Evolutionary conservation across 257 asterid genomes (phyloP), one percentile per base, ranked within the genome.

Genomic region (Misopates orontium): DNA sequence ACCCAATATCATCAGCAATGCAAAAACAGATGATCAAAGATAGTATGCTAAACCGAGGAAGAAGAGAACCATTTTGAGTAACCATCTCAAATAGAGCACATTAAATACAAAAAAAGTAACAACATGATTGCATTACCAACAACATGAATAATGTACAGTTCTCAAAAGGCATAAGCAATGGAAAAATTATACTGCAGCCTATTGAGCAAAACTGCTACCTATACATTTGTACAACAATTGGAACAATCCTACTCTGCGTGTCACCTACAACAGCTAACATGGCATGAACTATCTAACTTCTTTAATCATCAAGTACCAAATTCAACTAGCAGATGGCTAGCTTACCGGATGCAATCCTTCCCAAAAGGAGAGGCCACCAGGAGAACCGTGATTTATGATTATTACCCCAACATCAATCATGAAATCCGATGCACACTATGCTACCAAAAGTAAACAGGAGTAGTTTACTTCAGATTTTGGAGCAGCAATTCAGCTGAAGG

Each of bases 401-500:
- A 42, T 21, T 40, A n/a, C 60, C 36, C 48, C 19, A 45, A 40
- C 48, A 4, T 25, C 13, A 52, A 60, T 18, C 25, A 4, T 36
- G 48, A 31, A 11, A 24, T 60, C 56, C 60, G 70, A 69, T 56
- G 31, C 47, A 36, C 8, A 60, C 44, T 40, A 65, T 64, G 64
- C 57, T 17, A 32, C 36, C 62, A 65, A 44, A 23, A 47, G 31
- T 0, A 25, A 42, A 60, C 51, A 28, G 54, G 71, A 3, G 41
- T 53, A 39, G 41, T 76, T 82, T 61, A 82, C 83, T 76, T 85
- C 44, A 22, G 47, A 60, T 67, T 78, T 74, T 85, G 91, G 65
- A 82, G 64, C 71, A 83, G 77, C 50, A 85, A 78, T 73, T 81
- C 85, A 0, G 86, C 88, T 1, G 95, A 78, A 54, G 97, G 91